Conservation (phyloP, 2,329 filamentous ascomycete species). For the Colletotrichum eleusines region DNA sequence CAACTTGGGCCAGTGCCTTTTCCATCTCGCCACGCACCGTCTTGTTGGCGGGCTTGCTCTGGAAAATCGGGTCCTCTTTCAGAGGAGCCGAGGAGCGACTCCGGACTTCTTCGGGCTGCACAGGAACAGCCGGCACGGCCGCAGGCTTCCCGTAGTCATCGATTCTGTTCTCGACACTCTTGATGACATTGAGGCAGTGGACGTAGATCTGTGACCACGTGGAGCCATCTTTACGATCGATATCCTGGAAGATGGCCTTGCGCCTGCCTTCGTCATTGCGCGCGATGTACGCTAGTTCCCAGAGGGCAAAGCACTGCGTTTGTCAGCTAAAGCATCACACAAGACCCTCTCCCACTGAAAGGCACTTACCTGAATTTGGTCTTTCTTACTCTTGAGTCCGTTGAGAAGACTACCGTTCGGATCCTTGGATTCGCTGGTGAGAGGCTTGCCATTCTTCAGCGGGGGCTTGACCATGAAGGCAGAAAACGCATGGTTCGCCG, state of each 20-base stretch:
- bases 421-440: constrained; percentile 88
- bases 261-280: constrained; percentile 80
- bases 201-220: constrained; percentile 84
- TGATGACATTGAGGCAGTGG: constrained; percentile 77
- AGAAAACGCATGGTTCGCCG: constrained; percentile 82
- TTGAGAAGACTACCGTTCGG: constrained; percentile 90
- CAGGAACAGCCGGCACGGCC: constrained; percentile 48
- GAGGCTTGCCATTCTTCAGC: constrained; percentile 84
- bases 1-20: constrained; percentile 58
- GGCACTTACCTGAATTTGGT: constrained; percentile 73
- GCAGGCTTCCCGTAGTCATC: constrained; percentile 67
- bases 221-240: constrained; percentile 83
- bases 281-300: constrained; percentile 88
- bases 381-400: constrained; percentile 86
- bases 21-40: constrained; percentile 59
- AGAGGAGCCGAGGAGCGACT: constrained; percentile 56
- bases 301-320: constrained; percentile 76
- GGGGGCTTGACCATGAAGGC: constrained; percentile 85
- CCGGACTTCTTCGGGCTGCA: constrained; percentile 50
- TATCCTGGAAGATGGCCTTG: constrained; percentile 86
- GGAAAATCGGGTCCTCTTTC: constrained; percentile 60
- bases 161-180: constrained; percentile 75
- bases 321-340: constrained; percentile 11
- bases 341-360: no score
- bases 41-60: constrained; percentile 52